Evolutionary conservation across 345 rosid species (phyloP).

Genomic region (Lagerstroemia speciosa): DNA sequence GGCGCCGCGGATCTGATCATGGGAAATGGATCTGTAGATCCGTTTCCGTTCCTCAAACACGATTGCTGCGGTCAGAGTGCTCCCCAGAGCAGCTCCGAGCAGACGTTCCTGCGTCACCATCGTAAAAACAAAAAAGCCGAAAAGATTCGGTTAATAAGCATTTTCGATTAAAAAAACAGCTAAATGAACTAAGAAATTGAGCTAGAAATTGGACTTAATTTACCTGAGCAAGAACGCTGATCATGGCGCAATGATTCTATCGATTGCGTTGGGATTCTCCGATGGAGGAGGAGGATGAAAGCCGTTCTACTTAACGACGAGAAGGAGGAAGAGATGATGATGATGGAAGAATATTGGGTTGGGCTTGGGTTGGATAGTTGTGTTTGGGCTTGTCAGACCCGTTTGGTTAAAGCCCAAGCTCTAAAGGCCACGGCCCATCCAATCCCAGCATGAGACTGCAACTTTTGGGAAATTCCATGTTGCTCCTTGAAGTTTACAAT

Average conservation of each 20-base stretch:
- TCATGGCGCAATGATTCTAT: constrained; percentile 29
- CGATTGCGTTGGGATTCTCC: too few relatives aligned
- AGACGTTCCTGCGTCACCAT: constrained; percentile 50
- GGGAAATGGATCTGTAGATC: constrained; percentile 49
- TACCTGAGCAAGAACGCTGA: constrained; percentile 63
- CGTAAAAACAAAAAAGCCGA: not conserved
- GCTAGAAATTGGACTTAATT: not conserved
- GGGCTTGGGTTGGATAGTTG: too few relatives aligned
- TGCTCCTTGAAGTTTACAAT: too few relatives aligned
- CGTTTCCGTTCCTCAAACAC: constrained; percentile 63
- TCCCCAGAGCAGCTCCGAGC: constrained; percentile 68
- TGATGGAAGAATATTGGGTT: too few relatives aligned
- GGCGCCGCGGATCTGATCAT: constrained; percentile 20
- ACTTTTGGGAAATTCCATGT: too few relatives aligned
- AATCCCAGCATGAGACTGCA: too few relatives aligned
- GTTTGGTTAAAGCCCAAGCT: too few relatives aligned
- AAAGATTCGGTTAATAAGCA: not conserved
- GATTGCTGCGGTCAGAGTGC: constrained; percentile 41
- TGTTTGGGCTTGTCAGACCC: too few relatives aligned
- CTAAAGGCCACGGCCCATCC: too few relatives aligned
- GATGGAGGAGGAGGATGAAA: too few relatives aligned
- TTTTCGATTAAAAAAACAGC: not conserved
- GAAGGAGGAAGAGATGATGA: too few relatives aligned
- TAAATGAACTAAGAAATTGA: not conserved
- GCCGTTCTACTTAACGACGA: too few relatives aligned